Evolutionary conservation across 2,329 filamentous ascomycete species (phyloP), one percentile per base, ranked within the genome.

Genomic region (Fusarium liriodendri): DNA sequence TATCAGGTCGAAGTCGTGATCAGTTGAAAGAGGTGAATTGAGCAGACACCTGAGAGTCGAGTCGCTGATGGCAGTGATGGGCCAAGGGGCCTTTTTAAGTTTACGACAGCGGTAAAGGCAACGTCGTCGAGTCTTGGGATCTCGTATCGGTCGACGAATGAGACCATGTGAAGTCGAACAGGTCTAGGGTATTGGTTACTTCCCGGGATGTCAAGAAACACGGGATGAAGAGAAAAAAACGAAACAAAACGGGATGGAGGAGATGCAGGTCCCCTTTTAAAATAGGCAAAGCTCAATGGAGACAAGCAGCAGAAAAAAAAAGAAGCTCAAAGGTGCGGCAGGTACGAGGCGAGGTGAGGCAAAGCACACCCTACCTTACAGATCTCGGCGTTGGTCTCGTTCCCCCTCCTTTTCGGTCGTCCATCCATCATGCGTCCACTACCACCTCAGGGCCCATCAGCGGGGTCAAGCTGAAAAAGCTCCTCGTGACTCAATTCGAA

Each of bases 351-450:
- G 33, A 47, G 55, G 58, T 25, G 65, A 45, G 67, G 45, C 45
- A 27, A 50, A 50, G 45, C 45, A 50, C 45, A 50, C 45, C 45
- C 45, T 60, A 29, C 52, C 52, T 71, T 71, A 61, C 71, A 72
- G 73, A 70, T 74, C 66, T 63, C 42, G 25, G 60, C 62, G 64
- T 47, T 47, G 66, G 69, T 70, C 71, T 72, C 66, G 66, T 70
- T 37, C 45, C 57, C 72, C 63, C 58, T 70, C 62, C 63, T 50
- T 40, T 40, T 32, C 29, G 4, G 37, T 20, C 57, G 37, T 33
- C 54, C 69, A 64, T 70, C 72, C 69, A 64, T 70, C 72, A 67
- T 67, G 66, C 70, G 69, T 65, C 67, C 72, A 73, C 70, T 70
- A 72, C 42, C 47, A 52, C 47, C 25, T 52, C 47, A 52, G 27